Base-by-base conservation (phyloP, 768 basidiomycete genomes). In the Mycena vulgaris region DNA sequence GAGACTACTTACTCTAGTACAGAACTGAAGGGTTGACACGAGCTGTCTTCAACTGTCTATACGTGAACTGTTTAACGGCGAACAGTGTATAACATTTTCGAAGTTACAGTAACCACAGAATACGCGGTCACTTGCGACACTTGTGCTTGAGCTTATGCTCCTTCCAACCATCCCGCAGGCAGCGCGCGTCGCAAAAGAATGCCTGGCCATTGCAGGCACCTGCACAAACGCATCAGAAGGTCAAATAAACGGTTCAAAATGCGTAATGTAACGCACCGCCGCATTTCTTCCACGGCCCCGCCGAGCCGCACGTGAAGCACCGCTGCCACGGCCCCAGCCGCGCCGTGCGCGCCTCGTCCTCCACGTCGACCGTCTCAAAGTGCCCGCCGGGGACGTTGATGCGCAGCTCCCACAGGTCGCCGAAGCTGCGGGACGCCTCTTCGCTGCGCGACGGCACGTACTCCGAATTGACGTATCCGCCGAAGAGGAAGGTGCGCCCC, bases 381-480 rank as follows among this genome's bases (percentile, higher is more conserved):
- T 75, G 66, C 5, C 81, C 81, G 17, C 83, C 81, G n/a, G 79
- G 78, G n/a, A 81, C 69, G 63, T 84, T 81, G 28, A 85, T 59
- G 45, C 77, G 72, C 27, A 86, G 72, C 71, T 83, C 79, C 83
- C 83, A 85, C 16, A 86, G 58, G 69, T 85, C 83, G 5, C 78
- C 77, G 60, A 83, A 84, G 13, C 74, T 75, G 10, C 79, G 75
- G 30, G 81, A 75, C 33, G 76, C 53, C 17, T 57, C 66, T 33
- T 75, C 71, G 5, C 56, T 66, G 10, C 79, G 75, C 19, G 75
- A 75, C 3, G 82, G 82, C 7, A 84, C 80, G 63, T 75, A 83
- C 61, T 82, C 78, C n/a, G 77, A 75, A 74, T 83, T 85, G 48
- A 81, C 81, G 74, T 83, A 85, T 11, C 83, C 84, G 27, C 83